Base-by-base conservation (phyloP, 169 alveolate genomes). In the Plasmodium ovale region DNA sequence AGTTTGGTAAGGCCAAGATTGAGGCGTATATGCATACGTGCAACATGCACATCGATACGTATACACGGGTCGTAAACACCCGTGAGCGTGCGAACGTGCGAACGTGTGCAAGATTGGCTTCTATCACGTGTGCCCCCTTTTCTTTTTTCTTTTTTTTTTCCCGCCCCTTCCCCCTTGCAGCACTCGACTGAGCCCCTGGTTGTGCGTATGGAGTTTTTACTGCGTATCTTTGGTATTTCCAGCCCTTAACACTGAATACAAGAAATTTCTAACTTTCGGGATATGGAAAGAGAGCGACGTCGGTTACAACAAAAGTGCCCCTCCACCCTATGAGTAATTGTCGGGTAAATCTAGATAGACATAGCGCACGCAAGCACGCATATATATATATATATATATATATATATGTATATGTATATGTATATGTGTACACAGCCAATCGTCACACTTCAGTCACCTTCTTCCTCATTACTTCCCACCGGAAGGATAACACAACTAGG, bases 281-380 rank as follows among this genome's bases (percentile, higher is more conserved):
- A 51, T 88, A 53, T 93, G 96, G 96, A 70, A 88, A 27, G 93
- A 92, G 14, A 92, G 87, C 16, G 94, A 90, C 19, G 96, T 93
- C n/a, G 96, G 96, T 0, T 93, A 93, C 85, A 89, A 87, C 56
- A 91, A 89, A 73, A 68, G 84, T 49, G 72, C 84, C 0, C 93
- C 93, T 10, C 88, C 27, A 27, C 93, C 93, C 2, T 88, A 88
- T 74, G 90, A 88, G 19, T 88, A 79, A 87, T 21, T 44, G 7
- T 0, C n/a, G n/a, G n/a, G n/a, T n/a, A n/a, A n/a, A n/a, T n/a
- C n/a, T n/a, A n/a, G n/a, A n/a, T n/a, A n/a, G n/a, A n/a, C n/a
- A 47, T 6, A 3, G 6, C 10, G 39, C 37, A 10, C 9, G 53
- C 67, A 56, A 6, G 9, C 42, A 56, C 9, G 53, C 33, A 27